These are phyloP conservation scores for Vicia sativa DNA, from an alignment of 306 rosid species.

Conservation along the genomic window DNA sequence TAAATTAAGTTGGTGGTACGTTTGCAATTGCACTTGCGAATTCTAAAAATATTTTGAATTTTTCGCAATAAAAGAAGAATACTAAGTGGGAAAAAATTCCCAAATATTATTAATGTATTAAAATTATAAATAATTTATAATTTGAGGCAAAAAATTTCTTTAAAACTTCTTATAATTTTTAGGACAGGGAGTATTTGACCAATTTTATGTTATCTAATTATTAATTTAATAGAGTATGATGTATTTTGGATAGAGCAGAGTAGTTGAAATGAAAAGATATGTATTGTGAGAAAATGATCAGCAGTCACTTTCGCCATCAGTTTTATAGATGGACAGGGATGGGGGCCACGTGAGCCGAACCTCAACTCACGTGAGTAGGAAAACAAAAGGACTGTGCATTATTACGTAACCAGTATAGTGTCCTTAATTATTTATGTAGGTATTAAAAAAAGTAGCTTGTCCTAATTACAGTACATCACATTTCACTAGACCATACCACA, in stretches of 20 bases:
- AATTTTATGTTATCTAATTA: no score
- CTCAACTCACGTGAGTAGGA: slow-evolving; percentile 54
- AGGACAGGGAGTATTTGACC: no score
- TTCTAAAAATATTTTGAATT: no score
- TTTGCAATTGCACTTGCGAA: no score
- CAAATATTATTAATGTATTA: no score
- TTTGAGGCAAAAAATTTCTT: no score
- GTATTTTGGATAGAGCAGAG: neutral
- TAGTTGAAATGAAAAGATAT: neutral
- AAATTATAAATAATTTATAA: no score
- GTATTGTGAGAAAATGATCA: slow-evolving; percentile 44
- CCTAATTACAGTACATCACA: neutral
- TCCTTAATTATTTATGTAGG: neutral
- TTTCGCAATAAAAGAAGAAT: no score
- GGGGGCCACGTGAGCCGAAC: slow-evolving; percentile 62
- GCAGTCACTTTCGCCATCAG: slow-evolving; percentile 35
- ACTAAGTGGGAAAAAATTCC: no score
- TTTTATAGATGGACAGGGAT: slow-evolving; percentile 26
- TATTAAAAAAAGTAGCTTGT: neutral
- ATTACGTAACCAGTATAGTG: slow-evolving; percentile 2
- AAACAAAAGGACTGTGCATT: slow-evolving; percentile 25
- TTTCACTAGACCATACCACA: no score
- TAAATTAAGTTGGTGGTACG: no score
- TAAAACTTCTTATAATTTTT: no score
- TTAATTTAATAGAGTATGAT: neutral